Evolutionary conservation across 140 eudicot species (phyloP).

Genomic region (Senecio squalidus): DNA sequence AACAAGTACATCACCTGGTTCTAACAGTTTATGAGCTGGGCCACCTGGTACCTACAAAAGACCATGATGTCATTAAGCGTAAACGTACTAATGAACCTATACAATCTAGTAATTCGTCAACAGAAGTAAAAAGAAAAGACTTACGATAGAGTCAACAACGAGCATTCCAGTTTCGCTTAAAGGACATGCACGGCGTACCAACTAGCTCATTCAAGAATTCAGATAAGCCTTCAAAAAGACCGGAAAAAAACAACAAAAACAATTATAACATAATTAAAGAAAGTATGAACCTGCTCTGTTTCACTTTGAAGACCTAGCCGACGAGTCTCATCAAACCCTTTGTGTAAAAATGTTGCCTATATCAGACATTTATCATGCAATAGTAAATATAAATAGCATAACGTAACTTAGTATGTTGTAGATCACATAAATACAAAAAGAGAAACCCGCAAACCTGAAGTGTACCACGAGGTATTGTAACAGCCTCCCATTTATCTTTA

Average conservation of each 20-base stretch:
- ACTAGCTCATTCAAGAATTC: constrained; percentile 35
- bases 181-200: constrained; percentile 93
- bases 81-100: neutral
- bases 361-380: constrained; percentile 21
- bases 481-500: constrained; percentile 71
- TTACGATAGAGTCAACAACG: constrained; percentile 92
- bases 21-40: constrained; percentile 80
- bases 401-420: neutral
- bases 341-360: constrained; percentile 85
- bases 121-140: constrained; percentile 10
- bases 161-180: constrained; percentile 99
- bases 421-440: neutral
- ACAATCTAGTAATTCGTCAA: constrained; percentile 4
- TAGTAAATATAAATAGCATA: neutral
- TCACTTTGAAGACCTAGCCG: constrained; percentile 85
- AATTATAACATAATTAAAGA: neutral
- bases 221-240: constrained; percentile 8
- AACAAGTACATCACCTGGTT: constrained; percentile 94
- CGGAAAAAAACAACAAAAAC: neutral
- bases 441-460: constrained; percentile 76
- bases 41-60: constrained; percentile 90
- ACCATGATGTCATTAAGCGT: constrained; percentile 7
- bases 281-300: constrained; percentile 67
- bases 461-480: constrained; percentile 94
- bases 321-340: constrained; percentile 97